Base-by-base conservation (phyloP, 345 rosid species). In the Aethionema arabicum region DNA sequence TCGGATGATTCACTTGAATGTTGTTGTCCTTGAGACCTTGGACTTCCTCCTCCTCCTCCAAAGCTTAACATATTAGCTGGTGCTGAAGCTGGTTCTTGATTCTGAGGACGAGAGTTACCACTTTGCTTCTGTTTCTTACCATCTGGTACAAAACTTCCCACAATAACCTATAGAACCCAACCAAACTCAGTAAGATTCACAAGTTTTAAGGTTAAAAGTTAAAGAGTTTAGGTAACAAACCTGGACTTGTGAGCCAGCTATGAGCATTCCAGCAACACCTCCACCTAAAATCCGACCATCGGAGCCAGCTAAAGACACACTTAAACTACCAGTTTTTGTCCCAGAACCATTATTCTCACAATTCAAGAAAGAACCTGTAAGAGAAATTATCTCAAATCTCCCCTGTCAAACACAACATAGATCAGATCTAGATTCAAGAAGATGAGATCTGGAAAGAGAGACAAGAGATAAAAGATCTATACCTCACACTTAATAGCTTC, bases 201-300 rank as follows among this genome's bases (percentile, higher is more conserved):
- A 35, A 5, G 35, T 43, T 42, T 7, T 11, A 43, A 41, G 5
- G 36, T n/a, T 15, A 13, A 35, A 41, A 47, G 31, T 6, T 11
- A 9, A 11, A 43, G 65, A 43, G 37, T 8, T 32, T 32, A 54
- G 49, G 47, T 30, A 64, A 62, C 29, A 12, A 10, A 82, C 99
- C 99, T 90, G 99, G 54, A 93, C 92, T 68, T 88, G 87, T 40
- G 97, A 74, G 56, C 96, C 95, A 68, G 99, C 99, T 9, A 74
- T 74, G 38, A 93, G 78, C 63, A 78, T 81, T 50, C 99, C 99
- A 32, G 87, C 97, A 32, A 93, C 97, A 8, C 86, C 52, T 21
- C 97, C 99, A 35, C 99, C 99, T 11, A 93, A 64, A 66, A 93
- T 86, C 48, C 82, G 84, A 12, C 99, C 99, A 76, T 93, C 96